Conservation (phyloP, 108 stramenopile genomes). For the Chaetoceros tenuissimus region DNA sequence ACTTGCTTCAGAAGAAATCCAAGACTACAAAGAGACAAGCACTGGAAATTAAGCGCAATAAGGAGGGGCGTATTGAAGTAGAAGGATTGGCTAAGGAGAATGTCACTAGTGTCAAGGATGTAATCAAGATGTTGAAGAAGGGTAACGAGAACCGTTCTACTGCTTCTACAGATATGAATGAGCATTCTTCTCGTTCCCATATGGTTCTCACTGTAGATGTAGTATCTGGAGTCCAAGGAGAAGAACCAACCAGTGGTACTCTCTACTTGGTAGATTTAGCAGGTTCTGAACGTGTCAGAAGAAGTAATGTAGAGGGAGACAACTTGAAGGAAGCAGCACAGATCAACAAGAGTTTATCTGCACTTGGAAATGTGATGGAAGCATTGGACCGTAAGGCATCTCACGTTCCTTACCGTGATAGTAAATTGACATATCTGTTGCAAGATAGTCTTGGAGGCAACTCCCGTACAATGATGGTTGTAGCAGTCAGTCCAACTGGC, state of each 20-base stretch:
- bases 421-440: slow-evolving; percentile 90
- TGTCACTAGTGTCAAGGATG: slow-evolving; percentile 69
- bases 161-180: slow-evolving; percentile 96
- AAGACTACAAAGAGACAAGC: slow-evolving; percentile 60
- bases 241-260: slow-evolving; percentile 66
- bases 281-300: slow-evolving; percentile 97
- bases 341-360: slow-evolving; percentile 97
- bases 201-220: slow-evolving; percentile 92
- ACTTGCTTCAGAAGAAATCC: slow-evolving; percentile 45
- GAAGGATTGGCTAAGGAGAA: slow-evolving; percentile 87
- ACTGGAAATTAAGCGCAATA: slow-evolving; percentile 60
- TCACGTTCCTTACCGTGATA: slow-evolving; percentile 92
- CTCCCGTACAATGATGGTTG: slow-evolving; percentile 93
- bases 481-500: slow-evolving; percentile 85
- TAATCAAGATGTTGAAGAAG: slow-evolving; percentile 68
- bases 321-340: slow-evolving; percentile 94
- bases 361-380: slow-evolving; percentile 97
- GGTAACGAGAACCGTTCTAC: slow-evolving; percentile 89
- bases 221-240: slow-evolving; percentile 51
- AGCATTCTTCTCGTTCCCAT: slow-evolving; percentile 90
- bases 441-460: slow-evolving; percentile 96
- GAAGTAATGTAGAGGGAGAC: slow-evolving; percentile 86
- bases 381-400: slow-evolving; percentile 83
- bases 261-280: slow-evolving; percentile 97
- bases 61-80: slow-evolving; percentile 83